Percentiles rank a stretch among this genome's conserved stretches.
Evolutionary conservation across 2,329 filamentous ascomycete genomes (phyloP).

Genomic region (Ramularia collo-cygni): DNA sequence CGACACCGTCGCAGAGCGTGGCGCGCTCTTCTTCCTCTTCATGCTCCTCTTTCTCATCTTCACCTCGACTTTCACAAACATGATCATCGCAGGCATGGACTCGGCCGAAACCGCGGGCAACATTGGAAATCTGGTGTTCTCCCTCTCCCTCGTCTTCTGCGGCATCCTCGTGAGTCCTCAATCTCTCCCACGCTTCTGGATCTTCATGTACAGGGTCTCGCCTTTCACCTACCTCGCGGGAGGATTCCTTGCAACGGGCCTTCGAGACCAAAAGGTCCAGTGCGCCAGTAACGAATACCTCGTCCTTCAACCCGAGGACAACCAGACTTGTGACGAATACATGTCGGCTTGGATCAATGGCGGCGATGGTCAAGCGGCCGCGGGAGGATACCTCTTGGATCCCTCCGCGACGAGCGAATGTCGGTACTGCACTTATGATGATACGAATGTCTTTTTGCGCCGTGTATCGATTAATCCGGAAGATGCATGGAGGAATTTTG

Average conservation of each 20-base stretch:
- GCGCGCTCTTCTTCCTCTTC: constrained; percentile 72
- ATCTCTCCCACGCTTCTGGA: constrained; percentile 66
- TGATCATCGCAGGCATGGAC: constrained; percentile 69
- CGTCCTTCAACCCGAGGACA: constrained; percentile 54
- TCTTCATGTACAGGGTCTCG: constrained; percentile 74
- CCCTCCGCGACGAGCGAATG: constrained; percentile 30
- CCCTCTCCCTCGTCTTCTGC: constrained; percentile 62
- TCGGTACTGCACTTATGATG: constrained; percentile 35
- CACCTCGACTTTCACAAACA: constrained; percentile 68
- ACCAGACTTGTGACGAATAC: constrained; percentile 37
- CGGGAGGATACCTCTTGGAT: constrained; percentile 35
- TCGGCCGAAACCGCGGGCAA: constrained; percentile 69
- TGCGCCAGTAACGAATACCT: constrained; percentile 67
- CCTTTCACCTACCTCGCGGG: constrained; percentile 76
- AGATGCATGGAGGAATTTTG: constrained; percentile 47
- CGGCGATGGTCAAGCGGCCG: not conserved
- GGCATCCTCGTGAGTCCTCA: constrained; percentile 61
- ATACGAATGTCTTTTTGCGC: constrained; percentile 39
- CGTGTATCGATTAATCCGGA: constrained; percentile 37
- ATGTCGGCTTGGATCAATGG: constrained; percentile 28
- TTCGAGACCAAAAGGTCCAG: constrained; percentile 58
- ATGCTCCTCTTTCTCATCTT: constrained; percentile 64
- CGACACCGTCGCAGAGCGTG: constrained; percentile 58
- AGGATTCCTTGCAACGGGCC: constrained; percentile 62
- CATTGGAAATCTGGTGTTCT: constrained; percentile 68